These are phyloP conservation scores for Sphaerulina vaccinii DNA, from an alignment of 2,329 filamentous ascomycete species.

Conservation along the genomic window DNA sequence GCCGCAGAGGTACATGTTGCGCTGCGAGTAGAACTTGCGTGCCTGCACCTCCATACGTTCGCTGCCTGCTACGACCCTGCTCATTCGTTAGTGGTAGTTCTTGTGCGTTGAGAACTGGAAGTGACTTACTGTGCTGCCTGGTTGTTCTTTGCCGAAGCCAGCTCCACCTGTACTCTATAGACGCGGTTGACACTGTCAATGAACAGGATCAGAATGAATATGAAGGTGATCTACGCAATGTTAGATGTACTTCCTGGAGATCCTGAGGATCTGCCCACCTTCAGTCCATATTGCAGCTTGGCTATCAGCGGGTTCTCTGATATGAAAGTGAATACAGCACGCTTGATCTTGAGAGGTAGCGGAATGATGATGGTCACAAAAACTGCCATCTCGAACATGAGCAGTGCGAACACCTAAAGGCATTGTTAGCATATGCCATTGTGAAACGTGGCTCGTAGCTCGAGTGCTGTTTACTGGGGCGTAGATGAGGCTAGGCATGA, in stretches of 20 bases:
- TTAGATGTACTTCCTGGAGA: not conserved
- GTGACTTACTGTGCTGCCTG: constrained; percentile 41
- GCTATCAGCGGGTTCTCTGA: constrained; percentile 82
- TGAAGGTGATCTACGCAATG: constrained; percentile 77
- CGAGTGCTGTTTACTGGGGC: constrained; percentile 36
- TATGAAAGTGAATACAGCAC: constrained; percentile 92
- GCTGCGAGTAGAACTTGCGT: constrained; percentile 99
- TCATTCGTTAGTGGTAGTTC: constrained; percentile 19
- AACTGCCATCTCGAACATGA: constrained; percentile 79
- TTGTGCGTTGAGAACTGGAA: constrained; percentile 41
- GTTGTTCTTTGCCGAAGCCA: constrained; percentile 68
- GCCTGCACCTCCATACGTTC: constrained; percentile 98
- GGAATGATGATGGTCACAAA: constrained; percentile 81
- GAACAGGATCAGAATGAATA: constrained; percentile 98
- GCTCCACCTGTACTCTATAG: constrained; percentile 91
- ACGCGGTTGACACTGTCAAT: constrained; percentile 95
- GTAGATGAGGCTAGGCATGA: constrained; percentile 41
- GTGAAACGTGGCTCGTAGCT: not conserved
- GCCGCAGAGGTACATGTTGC: constrained; percentile 99
- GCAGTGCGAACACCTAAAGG: constrained; percentile 73
- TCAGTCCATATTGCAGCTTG: constrained; percentile 95
- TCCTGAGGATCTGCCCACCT: constrained; percentile 52
- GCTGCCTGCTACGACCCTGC: constrained; percentile 69
- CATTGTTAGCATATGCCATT: constrained; percentile 22
- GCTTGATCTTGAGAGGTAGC: constrained; percentile 80